Evolutionary conservation across 2,329 filamentous ascomycete species (phyloP).

Genomic region (Tolypocladium album): DNA sequence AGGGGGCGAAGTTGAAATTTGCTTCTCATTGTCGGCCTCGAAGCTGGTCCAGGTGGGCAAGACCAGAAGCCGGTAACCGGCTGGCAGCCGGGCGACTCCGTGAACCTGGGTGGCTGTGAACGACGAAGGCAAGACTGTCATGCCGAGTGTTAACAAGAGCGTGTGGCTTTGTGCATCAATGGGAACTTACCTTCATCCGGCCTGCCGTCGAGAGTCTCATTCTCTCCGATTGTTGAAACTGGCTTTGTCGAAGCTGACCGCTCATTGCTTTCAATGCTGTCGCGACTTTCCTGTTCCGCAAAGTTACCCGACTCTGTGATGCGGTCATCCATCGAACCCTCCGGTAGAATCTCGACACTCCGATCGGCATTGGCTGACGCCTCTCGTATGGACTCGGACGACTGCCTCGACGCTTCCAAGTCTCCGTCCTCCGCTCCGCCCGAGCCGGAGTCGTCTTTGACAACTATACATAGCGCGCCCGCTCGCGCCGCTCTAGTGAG

Average conservation of each 20-base stretch:
- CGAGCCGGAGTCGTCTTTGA: not conserved
- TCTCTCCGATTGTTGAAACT: no score
- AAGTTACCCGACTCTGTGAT: no score
- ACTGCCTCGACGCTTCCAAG: no score
- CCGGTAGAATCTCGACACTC: no score
- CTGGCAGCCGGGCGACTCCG: not conserved
- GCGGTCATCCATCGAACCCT: no score
- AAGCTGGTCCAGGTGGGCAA: constrained; percentile 1
- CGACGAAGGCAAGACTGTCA: not conserved
- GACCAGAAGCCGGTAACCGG: constrained; percentile 1
- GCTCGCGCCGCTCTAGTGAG: constrained; percentile 2
- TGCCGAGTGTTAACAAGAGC: no score
- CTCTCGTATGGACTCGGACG: not conserved
- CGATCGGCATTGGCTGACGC: not conserved
- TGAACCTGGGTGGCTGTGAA: not conserved
- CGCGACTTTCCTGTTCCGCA: no score
- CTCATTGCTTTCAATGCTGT: no score
- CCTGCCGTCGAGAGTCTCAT: no score
- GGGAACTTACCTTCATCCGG: not conserved
- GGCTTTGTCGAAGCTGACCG: no score
- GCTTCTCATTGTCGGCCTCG: not conserved
- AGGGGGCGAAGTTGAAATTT: not conserved
- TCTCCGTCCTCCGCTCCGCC: no score
- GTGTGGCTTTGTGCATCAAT: no score
- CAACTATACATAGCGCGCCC: constrained; percentile 3